A percentile compares a stretch with the other conserved stretches of the same genome.
Evolutionary conservation across 805 yeast genomes (phyloP).

Genomic region (Teunomyces funiuensis): DNA sequence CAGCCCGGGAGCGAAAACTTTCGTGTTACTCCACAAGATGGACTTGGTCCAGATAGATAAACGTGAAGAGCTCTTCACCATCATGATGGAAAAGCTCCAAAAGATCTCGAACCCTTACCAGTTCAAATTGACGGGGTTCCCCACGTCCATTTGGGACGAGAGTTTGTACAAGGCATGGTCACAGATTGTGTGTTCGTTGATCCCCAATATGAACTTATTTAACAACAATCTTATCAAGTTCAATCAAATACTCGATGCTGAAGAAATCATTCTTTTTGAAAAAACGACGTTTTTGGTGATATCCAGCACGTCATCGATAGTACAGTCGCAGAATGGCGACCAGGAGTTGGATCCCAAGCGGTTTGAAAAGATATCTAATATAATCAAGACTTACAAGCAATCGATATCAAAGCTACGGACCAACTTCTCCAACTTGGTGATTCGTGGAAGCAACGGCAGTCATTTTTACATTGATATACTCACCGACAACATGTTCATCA

Average conservation of each 20-base stretch:
- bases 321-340: constrained; percentile 21
- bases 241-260: constrained; percentile 74
- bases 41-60: constrained; percentile 88
- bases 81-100: constrained; percentile 81
- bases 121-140: constrained; percentile 78
- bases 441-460: constrained; percentile 56
- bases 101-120: constrained; percentile 65
- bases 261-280: constrained; percentile 89
- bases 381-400: constrained; percentile 91
- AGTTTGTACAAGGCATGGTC: constrained; percentile 97
- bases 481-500: constrained; percentile 61
- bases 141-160: constrained; percentile 98
- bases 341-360: constrained; percentile 76
- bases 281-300: constrained; percentile 87
- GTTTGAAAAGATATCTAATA: constrained; percentile 90
- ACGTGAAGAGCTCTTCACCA: constrained; percentile 76
- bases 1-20: constrained; percentile 88
- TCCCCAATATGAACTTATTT: constrained; percentile 83
- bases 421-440: constrained; percentile 72
- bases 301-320: constrained; percentile 53
- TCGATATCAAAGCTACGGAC: constrained; percentile 85
- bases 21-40: constrained; percentile 92
- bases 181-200: constrained; percentile 87
- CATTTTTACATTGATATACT: constrained; percentile 53
- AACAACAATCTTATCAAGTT: constrained; percentile 74